Conservation (phyloP, 2,329 filamentous ascomycete species). For the Colletotrichum tropicale region DNA sequence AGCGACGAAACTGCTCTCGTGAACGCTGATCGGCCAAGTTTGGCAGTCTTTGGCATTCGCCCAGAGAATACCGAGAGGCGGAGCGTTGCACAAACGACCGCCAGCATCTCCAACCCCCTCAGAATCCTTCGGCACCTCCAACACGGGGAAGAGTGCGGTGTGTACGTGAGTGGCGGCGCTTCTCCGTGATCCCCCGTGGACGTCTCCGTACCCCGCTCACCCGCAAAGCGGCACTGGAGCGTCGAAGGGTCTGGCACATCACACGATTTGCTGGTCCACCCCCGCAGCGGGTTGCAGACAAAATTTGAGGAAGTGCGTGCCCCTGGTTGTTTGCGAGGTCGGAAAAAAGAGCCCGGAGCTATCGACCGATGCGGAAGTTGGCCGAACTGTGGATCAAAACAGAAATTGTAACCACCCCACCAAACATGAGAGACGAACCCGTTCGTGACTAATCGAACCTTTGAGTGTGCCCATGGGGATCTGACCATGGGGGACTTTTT, state of each 20-base stretch:
- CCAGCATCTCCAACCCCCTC: not conserved
- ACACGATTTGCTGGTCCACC: not conserved
- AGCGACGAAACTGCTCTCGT: not conserved
- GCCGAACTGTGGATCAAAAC: constrained; percentile 10
- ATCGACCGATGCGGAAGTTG: constrained; percentile 13
- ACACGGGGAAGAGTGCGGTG: not conserved
- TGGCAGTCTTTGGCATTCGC: not conserved
- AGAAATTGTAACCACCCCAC: constrained; percentile 6
- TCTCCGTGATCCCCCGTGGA: not conserved
- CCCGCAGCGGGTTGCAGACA: constrained; percentile 1
- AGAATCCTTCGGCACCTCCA: constrained; percentile 1
- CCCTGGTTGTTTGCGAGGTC: not conserved
- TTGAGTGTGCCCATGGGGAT: constrained; percentile 6
- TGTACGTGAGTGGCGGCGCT: not conserved
- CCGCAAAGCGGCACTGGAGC: not conserved
- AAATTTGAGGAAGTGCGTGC: not conserved
- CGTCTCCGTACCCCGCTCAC: not conserved
- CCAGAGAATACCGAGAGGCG: not conserved
- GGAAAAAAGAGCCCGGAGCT: constrained; percentile 2
- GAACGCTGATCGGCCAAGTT: not conserved
- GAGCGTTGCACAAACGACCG: not conserved
- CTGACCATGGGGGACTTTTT: constrained; percentile 4
- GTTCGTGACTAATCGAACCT: not conserved
- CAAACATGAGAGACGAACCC: not conserved
- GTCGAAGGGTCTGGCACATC: not conserved